A percentile compares a stretch with the other conserved stretches of the same genome.
Evolutionary conservation across 768 basidiomycete genomes (phyloP).

Genomic region (Suillus spraguei): DNA sequence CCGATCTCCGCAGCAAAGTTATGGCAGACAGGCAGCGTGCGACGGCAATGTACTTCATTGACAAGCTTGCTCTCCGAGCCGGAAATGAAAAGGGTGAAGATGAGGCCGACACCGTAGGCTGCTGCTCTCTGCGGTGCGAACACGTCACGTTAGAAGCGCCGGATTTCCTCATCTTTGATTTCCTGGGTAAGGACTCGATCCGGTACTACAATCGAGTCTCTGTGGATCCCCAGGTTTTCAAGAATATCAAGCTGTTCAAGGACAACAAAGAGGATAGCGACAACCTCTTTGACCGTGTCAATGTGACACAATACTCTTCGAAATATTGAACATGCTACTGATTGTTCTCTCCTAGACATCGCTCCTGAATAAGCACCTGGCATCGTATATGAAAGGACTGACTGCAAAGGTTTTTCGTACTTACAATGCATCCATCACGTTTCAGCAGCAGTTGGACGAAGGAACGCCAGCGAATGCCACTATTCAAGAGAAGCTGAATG

Average conservation of each 20-base stretch:
- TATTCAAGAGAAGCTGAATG: slow-evolving; percentile 94
- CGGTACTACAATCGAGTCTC: slow-evolving; percentile 92
- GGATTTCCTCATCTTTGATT: slow-evolving; percentile 91
- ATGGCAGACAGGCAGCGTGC: slow-evolving; percentile 96
- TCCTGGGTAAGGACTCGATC: slow-evolving; percentile 99
- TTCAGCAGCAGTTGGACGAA: slow-evolving; percentile 87
- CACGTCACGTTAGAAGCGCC: slow-evolving; percentile 93
- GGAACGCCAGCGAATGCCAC: slow-evolving; percentile 68
- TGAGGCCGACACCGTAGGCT: slow-evolving; percentile 98
- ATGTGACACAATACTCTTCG: slow-evolving; percentile 44
- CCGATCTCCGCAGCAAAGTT: slow-evolving; percentile 84
- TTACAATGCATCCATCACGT: slow-evolving; percentile 96
- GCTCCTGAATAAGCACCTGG: slow-evolving; percentile 88
- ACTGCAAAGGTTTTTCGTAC: slow-evolving; percentile 99
- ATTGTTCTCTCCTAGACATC: slow-evolving; percentile 56
- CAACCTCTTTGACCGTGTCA: slow-evolving; percentile 92
- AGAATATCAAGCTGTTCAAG: slow-evolving; percentile 98
- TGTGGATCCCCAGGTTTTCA: slow-evolving; percentile 93
- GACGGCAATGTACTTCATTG: slow-evolving; percentile 99
- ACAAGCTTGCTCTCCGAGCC: slow-evolving; percentile 93
- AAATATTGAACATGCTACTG: slow-evolving; percentile 4
- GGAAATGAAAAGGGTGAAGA: slow-evolving; percentile 99
- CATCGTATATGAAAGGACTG: slow-evolving; percentile 93
- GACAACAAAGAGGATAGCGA: slow-evolving; percentile 88
- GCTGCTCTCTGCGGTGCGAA: slow-evolving; percentile 96